Conservation (phyloP, 2,329 filamentous ascomycete species). For the Cordyceps cicadae region DNA sequence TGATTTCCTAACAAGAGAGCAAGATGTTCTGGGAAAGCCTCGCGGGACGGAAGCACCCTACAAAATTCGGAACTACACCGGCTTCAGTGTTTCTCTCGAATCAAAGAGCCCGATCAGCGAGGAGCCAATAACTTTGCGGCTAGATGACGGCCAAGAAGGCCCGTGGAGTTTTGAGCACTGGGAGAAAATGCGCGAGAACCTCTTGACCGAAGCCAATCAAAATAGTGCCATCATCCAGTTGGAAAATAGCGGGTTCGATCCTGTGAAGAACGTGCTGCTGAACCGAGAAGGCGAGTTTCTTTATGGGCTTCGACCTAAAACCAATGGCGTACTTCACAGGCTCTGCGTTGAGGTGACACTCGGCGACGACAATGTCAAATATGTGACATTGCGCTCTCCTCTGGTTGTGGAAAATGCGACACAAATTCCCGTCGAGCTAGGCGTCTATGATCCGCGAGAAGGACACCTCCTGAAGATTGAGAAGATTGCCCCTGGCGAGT, state of each 20-base stretch:
- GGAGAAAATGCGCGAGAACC: conserved; percentile 88
- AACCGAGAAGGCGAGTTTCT: conserved; percentile 91
- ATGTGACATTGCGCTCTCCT: conserved; percentile 90
- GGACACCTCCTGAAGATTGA: conserved; percentile 94
- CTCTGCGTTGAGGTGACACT: conserved; percentile 86
- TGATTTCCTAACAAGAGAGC: conserved; percentile 77
- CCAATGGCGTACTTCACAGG: conserved; percentile 76
- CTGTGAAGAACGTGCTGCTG: conserved; percentile 76
- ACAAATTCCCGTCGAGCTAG: conserved; percentile 89
- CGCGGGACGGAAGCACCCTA: conserved; percentile 88
- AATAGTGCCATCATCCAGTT: conserved; percentile 75
- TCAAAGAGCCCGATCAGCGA: conserved; percentile 59
- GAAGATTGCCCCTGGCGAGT: conserved; percentile 89
- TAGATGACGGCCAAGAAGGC: conserved; percentile 81
- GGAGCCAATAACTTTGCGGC: conserved; percentile 63
- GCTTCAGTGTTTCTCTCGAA: conserved; percentile 80
- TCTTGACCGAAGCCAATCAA: conserved; percentile 73
- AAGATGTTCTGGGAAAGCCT: conserved; percentile 84
- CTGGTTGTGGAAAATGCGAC: conserved; percentile 92
- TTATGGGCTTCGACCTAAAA: conserved; percentile 81
- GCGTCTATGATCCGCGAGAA: conserved; percentile 78
- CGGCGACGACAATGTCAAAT: conserved; percentile 94
- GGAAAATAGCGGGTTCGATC: conserved; percentile 90
- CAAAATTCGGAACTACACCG: conserved; percentile 88
- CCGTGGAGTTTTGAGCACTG: conserved; percentile 97